Evolutionary conservation across 176 grass and related monocot genomes (phyloP), one percentile per base, ranked within the genome.

Genomic region (Leersia perrieri): DNA sequence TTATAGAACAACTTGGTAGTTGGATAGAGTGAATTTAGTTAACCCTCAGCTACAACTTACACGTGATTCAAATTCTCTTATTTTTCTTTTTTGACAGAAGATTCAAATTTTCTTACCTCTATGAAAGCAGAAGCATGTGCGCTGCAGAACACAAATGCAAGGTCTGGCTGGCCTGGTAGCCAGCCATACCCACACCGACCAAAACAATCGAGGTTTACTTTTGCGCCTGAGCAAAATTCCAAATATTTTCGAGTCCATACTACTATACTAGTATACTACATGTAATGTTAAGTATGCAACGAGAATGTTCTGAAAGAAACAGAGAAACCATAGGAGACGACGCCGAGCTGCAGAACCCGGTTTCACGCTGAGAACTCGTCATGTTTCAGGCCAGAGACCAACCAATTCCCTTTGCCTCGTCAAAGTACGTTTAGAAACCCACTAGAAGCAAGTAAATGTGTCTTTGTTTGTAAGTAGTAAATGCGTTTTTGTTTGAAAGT

Each of bases 11-110:
- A 81, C 16, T 60, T 77, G 73, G 73, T 73, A 1, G 83, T 82
- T 85, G 72, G 57, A 34, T 76, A 57, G 61, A 81, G 62, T 71
- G 64, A 85, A 84, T 41, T 30, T 36, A 71, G 53, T 11, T 63
- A 64, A 44, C 10, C 20, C 63, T 26, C 23, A 16, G 28, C 63
- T 70, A 51, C 65, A 85, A 66, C 53, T 70, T 41, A 49, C 72
- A 81, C 73, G 68, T 72, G 83, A 51, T 73, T 82, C 78, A 29
- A 3, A 1, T 5, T 32, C 30, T 9, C 14, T 30, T 76, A n/a
- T n/a, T n/a, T n/a, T n/a, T n/a, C n/a, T n/a, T n/a, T n/a, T n/a
- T n/a, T n/a, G n/a, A n/a, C n/a, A n/a, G n/a, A n/a, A n/a, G n/a
- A n/a, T n/a, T n/a, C n/a, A n/a, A n/a, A n/a, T n/a, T n/a, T n/a